These are phyloP conservation scores for Sphagnum fallax DNA, from an alignment of 228 moss, liverwort and hornwort genomes.

Conservation along the genomic window DNA sequence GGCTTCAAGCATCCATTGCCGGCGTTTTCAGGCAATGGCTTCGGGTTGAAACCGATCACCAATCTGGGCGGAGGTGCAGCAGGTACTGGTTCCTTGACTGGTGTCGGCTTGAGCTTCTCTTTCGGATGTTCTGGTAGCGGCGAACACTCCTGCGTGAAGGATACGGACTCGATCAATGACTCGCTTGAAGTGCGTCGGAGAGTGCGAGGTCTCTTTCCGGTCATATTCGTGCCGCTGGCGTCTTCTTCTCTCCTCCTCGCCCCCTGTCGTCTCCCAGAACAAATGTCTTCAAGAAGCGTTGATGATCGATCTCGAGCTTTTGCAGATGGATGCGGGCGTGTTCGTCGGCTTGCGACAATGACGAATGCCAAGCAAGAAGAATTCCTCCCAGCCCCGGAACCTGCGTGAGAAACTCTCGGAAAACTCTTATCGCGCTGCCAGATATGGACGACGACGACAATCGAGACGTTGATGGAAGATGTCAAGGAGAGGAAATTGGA, in stretches of 20 bases:
- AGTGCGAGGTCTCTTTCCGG: constrained; percentile 70
- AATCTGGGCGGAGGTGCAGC: constrained; percentile 32
- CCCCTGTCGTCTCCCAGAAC: background rate
- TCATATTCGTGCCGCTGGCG: constrained; percentile 25
- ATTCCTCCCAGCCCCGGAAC: too few species aligned
- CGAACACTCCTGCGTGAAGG: constrained; percentile 42
- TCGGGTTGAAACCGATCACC: constrained; percentile 81
- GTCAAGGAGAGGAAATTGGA: too few species aligned
- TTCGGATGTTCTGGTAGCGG: constrained; percentile 54
- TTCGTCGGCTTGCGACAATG: too few species aligned
- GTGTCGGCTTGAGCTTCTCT: constrained; percentile 58
- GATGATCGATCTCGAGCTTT: too few species aligned
- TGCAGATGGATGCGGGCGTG: too few species aligned
- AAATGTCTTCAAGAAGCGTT: background rate
- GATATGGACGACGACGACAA: too few species aligned
- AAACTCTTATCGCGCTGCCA: too few species aligned
- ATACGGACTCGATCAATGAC: constrained; percentile 53
- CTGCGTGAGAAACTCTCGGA: too few species aligned
- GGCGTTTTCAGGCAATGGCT: constrained; percentile 22
- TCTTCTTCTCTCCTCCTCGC: background rate
- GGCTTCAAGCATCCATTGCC: constrained; percentile 14
- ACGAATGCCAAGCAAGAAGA: too few species aligned
- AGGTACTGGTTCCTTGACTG: constrained; percentile 1
- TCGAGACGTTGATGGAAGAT: too few species aligned
- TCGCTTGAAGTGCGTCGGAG: constrained; percentile 78